These are phyloP conservation scores for Fusarium anthophilum DNA, from an alignment of 2,329 filamentous ascomycete genomes.

Conservation along the genomic window DNA sequence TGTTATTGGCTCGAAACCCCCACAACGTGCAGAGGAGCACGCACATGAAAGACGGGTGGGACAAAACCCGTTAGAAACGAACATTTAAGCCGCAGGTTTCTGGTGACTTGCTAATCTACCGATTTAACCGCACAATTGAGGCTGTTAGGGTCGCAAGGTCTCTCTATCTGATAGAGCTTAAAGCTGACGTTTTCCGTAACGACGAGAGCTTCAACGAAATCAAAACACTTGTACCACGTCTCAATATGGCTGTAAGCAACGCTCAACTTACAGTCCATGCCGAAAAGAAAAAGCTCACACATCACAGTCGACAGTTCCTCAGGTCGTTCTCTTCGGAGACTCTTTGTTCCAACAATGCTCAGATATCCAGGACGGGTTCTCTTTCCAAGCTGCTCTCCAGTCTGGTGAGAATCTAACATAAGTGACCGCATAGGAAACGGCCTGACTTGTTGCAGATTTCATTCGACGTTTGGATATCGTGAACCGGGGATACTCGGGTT, in stretches of 20 bases:
- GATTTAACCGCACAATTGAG: slow-evolving; percentile 16
- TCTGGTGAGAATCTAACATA: slow-evolving; percentile 61
- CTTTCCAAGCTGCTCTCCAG: slow-evolving; percentile 77
- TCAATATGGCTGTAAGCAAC: slow-evolving; percentile 37
- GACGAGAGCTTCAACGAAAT: not conserved
- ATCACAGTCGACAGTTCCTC: slow-evolving; percentile 66
- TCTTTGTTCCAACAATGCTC: slow-evolving; percentile 81
- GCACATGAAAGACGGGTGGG: slow-evolving; percentile 26
- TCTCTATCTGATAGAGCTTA: not conserved
- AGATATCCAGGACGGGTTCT: slow-evolving; percentile 73
- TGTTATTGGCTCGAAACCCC: slow-evolving; percentile 37
- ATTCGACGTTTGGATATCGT: slow-evolving; percentile 83
- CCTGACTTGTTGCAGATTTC: slow-evolving; percentile 64
- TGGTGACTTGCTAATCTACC: not conserved
- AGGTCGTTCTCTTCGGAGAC: slow-evolving; percentile 88
- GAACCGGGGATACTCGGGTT: slow-evolving; percentile 88
- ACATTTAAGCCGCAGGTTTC: slow-evolving; percentile 16
- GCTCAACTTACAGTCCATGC: not conserved
- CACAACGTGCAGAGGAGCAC: slow-evolving; percentile 16
- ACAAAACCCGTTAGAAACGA: slow-evolving; percentile 16
- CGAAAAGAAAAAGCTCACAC: not conserved
- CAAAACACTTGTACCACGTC: not conserved
- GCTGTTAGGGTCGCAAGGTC: not conserved
- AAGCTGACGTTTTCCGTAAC: slow-evolving; percentile 1
- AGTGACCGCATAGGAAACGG: not conserved